Conservation (phyloP, 495 filamentous ascomycete genomes). For the Neurospora discreta region DNA sequence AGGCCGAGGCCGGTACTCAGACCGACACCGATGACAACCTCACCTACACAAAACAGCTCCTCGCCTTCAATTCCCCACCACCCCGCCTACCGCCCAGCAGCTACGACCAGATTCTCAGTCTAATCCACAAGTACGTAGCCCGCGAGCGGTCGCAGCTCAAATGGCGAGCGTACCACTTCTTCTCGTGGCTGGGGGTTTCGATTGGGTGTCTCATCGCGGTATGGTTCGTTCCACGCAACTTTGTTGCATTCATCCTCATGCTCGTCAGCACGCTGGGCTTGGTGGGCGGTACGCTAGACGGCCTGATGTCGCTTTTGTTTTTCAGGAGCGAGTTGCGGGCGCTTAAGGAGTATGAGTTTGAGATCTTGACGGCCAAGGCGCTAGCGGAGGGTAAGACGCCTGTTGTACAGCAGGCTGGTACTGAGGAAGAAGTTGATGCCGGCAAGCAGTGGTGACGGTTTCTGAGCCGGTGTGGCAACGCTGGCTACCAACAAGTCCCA, state of each 20-base stretch:
- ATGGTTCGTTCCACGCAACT: conserved; percentile 72
- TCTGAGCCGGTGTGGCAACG: background rate
- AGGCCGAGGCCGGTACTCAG: conserved; percentile 13
- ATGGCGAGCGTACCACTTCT: conserved; percentile 63
- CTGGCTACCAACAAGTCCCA: background rate
- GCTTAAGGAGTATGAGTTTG: conserved; percentile 92
- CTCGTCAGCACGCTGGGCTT: conserved; percentile 68
- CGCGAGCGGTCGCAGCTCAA: conserved; percentile 61
- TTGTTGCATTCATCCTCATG: conserved; percentile 69
- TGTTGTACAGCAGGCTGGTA: conserved; percentile 10
- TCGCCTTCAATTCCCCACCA: conserved; percentile 6
- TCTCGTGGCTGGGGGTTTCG: conserved; percentile 49
- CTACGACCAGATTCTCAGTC: conserved; percentile 64
- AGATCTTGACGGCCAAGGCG: conserved; percentile 60
- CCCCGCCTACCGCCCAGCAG: conserved; percentile 22
- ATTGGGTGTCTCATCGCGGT: conserved; percentile 65
- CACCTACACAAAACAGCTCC: conserved; percentile 19
- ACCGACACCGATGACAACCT: conserved; percentile 11
- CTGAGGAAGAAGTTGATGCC: conserved; percentile 12
- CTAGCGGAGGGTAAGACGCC: conserved; percentile 9
- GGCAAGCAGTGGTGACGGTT: conserved; percentile 3
- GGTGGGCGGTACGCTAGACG: conserved; percentile 65
- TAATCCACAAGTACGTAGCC: conserved; percentile 51
- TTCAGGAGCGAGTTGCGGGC: conserved; percentile 71
- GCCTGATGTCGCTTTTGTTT: conserved; percentile 77